A percentile compares a stretch with the other conserved stretches of the same genome.
phyloP scores from a whole-genome alignment of 129 eudicot species.

The Erigeron canadensis region DNA sequence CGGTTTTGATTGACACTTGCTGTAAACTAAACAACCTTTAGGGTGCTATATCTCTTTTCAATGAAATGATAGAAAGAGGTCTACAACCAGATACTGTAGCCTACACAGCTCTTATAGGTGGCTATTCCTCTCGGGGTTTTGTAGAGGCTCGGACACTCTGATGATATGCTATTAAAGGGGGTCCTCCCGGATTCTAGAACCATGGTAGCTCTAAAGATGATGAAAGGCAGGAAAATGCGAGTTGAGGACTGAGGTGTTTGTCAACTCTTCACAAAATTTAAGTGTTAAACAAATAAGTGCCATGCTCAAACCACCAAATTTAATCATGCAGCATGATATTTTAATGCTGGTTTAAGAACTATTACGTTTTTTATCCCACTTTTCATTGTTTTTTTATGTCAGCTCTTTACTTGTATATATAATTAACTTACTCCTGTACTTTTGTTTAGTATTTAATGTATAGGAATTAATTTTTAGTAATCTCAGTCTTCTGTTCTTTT shows the following conservation, averaged over 20 bases:
- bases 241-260: no score
- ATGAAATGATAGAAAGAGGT: constrained; percentile 66
- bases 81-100: constrained; percentile 55
- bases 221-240: constrained; percentile 43
- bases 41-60: constrained; percentile 45
- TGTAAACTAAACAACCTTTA: constrained; percentile 51
- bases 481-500: neutral
- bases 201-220: constrained; percentile 25
- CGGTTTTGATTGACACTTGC: constrained; percentile 51
- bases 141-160: constrained; percentile 38
- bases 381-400: constrained; percentile 7
- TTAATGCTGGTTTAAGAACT: neutral
- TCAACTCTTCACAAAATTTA: no score
- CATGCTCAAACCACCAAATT: no score
- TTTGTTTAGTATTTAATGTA: neutral
- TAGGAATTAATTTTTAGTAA: neutral
- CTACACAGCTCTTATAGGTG: constrained; percentile 58
- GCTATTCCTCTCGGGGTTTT: constrained; percentile 39
- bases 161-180: constrained; percentile 44
- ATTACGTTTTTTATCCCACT: neutral
- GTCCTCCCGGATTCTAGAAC: constrained; percentile 39
- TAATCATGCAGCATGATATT: constrained; percentile 6
- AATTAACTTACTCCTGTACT: neutral
- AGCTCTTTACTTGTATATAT: neutral
- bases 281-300: no score